phyloP scores from a whole-genome alignment of 805 yeast genomes.

The Starmera dryadoides region DNA sequence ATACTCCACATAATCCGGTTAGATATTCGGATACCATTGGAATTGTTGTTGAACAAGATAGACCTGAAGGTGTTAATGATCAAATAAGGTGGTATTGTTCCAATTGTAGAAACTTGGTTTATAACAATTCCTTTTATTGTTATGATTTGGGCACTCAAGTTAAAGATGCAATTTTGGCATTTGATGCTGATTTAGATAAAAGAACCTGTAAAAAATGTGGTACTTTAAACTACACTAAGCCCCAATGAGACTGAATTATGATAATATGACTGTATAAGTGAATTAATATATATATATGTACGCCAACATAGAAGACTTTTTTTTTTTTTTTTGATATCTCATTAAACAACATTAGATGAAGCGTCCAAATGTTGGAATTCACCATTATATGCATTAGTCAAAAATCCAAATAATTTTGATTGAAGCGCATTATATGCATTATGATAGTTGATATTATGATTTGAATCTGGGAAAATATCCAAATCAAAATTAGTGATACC shows the following conservation, averaged over 20 bases:
- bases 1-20: conserved; percentile 86
- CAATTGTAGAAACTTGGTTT: conserved; percentile 55
- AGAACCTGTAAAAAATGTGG: conserved; percentile 77
- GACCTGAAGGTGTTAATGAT: conserved; percentile 68
- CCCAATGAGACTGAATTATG: conserved; percentile 24
- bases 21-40: conserved; percentile 84
- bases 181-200: conserved; percentile 52
- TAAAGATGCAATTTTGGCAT: conserved; percentile 67
- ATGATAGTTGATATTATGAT: conserved; percentile 74
- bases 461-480: conserved; percentile 88
- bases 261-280: background rate
- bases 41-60: conserved; percentile 84
- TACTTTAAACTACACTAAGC: conserved; percentile 60
- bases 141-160: conserved; percentile 85
- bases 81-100: conserved; percentile 84
- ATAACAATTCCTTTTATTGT: conserved; percentile 68
- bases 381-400: conserved; percentile 47
- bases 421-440: conserved; percentile 72
- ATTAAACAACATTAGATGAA: too few species aligned
- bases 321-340: background rate
- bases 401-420: conserved; percentile 67
- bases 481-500: conserved; percentile 73
- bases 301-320: background rate
- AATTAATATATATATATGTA: background rate
- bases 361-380: conserved; percentile 15